phyloP scores from a whole-genome alignment of 73 alveolate species.

The Tetrahymena elliotti region DNA sequence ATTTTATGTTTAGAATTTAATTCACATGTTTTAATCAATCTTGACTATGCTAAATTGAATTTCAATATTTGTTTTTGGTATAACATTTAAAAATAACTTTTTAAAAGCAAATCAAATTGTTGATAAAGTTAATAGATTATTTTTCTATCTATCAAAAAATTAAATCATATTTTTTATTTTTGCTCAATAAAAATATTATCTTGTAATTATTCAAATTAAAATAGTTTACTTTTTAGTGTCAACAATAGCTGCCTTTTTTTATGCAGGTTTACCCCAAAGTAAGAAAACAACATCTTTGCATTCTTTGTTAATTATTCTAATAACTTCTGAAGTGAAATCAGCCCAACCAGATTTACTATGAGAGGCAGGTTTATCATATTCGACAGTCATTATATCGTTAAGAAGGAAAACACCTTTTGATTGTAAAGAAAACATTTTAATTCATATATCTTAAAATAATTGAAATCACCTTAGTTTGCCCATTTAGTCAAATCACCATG shows the following conservation, averaged over 20 bases:
- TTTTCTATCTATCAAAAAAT: too few species aligned
- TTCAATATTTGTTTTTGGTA: too few species aligned
- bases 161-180: too few species aligned
- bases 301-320: constrained; percentile 61
- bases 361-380: constrained; percentile 70
- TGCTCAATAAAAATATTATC: too few species aligned
- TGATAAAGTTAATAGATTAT: too few species aligned
- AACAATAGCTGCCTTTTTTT: constrained; percentile 66
- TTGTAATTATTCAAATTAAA: too few species aligned
- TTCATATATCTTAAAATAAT: background rate
- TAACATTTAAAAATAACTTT: too few species aligned
- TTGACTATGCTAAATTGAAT: too few species aligned
- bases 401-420: constrained; percentile 73
- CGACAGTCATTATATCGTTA: constrained; percentile 87
- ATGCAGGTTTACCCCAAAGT: constrained; percentile 94
- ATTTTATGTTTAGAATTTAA: too few species aligned
- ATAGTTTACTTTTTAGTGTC: constrained; percentile 34
- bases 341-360: constrained; percentile 93
- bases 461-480: constrained; percentile 74
- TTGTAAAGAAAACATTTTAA: too few species aligned
- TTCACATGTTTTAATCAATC: too few species aligned
- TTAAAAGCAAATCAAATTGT: too few species aligned
- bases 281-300: constrained; percentile 77
- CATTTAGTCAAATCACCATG: constrained; percentile 92
- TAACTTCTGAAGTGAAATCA: constrained; percentile 76